Base-by-base conservation (phyloP, 495 filamentous ascomycete species). In the Xylaria bambusicola region DNA sequence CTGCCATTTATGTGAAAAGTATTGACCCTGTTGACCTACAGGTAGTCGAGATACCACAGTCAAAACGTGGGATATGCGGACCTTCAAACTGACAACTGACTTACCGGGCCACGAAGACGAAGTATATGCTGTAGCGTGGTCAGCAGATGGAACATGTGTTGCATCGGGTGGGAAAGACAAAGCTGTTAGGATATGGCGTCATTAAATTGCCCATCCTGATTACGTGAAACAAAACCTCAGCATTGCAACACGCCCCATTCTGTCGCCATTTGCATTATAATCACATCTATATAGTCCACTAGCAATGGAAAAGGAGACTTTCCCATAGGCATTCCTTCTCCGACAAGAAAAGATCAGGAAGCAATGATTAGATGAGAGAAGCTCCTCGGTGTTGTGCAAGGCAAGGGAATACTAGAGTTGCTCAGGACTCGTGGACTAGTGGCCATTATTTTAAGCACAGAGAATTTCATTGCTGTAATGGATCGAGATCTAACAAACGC, bases 41-140 rank as follows among this genome's bases (percentile, higher is more conserved):
- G 57, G 57, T 45, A 60, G 57, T n/a, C 57, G 95, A 74, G 95
- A 99, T 67, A 95, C 90, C 6, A 99, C 95, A 1, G 72, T 98
- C 29, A 98, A 98, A 71, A 87, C 93, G 4, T 97, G 93, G 92
- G 90, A 95, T 70, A 86, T 94, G 50, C 80, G 87, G 46, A 92
- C 84, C 0, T 90, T 89, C 12, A 97, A 93, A 68, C 73, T 98
- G 54, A 82, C 84, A 59, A 87, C 73, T 50, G 92, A 99, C 81
- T 80, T 99, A 24, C 92, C 93, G 0, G 95, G 94, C 4, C 95
- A 99, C 73, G 82, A 91, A 68, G 95, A 97, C 64, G 92, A 98
- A 75, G 94, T 98, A 9, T 96, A 89, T 76, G 91, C 91, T 1
- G 48, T 97, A 17, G 92, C 96, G 71, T 97, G 92, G 92, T 89